These are phyloP conservation scores for Irpex lacteus DNA, from an alignment of 1,284 basidiomycete species.

Conservation along the genomic window DNA sequence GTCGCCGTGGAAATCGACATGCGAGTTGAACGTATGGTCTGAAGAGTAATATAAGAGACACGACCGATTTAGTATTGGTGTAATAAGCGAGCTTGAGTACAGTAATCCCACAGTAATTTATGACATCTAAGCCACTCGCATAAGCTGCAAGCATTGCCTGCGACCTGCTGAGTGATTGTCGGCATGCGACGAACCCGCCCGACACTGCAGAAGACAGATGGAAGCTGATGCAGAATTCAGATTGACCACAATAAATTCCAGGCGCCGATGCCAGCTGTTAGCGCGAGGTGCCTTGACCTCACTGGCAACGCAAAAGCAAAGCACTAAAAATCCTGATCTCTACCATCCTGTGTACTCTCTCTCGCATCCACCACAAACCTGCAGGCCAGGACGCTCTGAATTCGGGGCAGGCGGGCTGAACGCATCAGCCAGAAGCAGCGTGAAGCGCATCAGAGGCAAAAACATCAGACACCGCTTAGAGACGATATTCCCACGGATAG, in stretches of 20 bases:
- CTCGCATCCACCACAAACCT: neutral
- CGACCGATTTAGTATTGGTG: neutral
- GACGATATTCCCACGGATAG: conserved; percentile 14
- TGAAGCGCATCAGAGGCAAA: neutral
- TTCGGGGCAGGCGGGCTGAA: neutral
- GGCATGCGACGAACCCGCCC: neutral
- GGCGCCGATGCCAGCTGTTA: neutral
- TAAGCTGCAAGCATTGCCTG: neutral
- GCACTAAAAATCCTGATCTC: neutral
- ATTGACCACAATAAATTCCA: neutral
- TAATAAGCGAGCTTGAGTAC: neutral
- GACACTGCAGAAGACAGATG: neutral
- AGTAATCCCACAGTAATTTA: neutral
- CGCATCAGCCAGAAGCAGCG: neutral
- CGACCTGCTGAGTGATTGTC: neutral
- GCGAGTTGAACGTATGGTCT: neutral
- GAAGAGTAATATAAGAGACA: neutral
- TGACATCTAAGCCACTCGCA: neutral
- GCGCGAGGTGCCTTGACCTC: neutral
- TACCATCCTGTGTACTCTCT: neutral
- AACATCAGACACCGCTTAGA: conserved; percentile 10
- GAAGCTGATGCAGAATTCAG: too few relatives aligned
- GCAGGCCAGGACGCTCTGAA: neutral
- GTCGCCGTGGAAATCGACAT: conserved; percentile 1
- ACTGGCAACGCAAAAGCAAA: neutral